Percentiles rank a stretch among this genome's conserved stretches.
These are phyloP conservation scores for Yueomyces sp. DNA, from an alignment of 805 yeast genomes.

Conservation along the genomic window DNA sequence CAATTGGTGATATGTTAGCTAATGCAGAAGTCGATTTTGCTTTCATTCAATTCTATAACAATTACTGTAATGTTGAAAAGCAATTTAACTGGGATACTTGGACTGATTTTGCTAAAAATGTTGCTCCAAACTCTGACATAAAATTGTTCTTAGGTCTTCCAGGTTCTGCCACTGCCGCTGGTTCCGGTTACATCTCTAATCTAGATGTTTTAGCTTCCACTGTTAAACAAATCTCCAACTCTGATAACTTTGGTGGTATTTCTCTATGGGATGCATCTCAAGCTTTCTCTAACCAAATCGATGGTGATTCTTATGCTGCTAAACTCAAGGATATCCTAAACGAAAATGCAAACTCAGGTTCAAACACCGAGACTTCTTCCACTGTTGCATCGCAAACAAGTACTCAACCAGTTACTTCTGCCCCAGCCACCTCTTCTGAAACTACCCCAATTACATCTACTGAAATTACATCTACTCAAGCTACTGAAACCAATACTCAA, in stretches of 20 bases:
- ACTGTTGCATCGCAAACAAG: slow-evolving; percentile 32
- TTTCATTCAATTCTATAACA: slow-evolving; percentile 83
- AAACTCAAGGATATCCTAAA: slow-evolving; percentile 1
- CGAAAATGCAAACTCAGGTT: slow-evolving; percentile 34
- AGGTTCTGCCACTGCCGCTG: slow-evolving; percentile 44
- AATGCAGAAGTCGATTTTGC: slow-evolving; percentile 63
- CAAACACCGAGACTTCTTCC: slow-evolving; percentile 43
- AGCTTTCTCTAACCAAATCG: slow-evolving; percentile 36
- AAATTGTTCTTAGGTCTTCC: slow-evolving; percentile 69
- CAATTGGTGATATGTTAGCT: slow-evolving; percentile 43
- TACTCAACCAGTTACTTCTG: slow-evolving; percentile 2
- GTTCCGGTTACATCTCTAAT: slow-evolving; percentile 46
- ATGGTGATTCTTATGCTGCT: slow-evolving; percentile 30
- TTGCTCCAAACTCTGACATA: slow-evolving; percentile 55
- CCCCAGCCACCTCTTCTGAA: slow-evolving; percentile 1
- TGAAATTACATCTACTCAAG: neutral
- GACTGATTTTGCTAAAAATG: slow-evolving; percentile 44
- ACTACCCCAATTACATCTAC: slow-evolving; percentile 1
- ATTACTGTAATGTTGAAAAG: slow-evolving; percentile 46
- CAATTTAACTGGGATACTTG: slow-evolving; percentile 63
- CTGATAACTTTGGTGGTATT: slow-evolving; percentile 71
- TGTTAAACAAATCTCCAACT: slow-evolving; percentile 61
- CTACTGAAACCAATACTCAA: slow-evolving; percentile 1
- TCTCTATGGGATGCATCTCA: slow-evolving; percentile 88
- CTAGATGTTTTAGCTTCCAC: slow-evolving; percentile 26